These are phyloP conservation scores for Citrus medica DNA, from an alignment of 345 rosid species.

Conservation along the genomic window DNA sequence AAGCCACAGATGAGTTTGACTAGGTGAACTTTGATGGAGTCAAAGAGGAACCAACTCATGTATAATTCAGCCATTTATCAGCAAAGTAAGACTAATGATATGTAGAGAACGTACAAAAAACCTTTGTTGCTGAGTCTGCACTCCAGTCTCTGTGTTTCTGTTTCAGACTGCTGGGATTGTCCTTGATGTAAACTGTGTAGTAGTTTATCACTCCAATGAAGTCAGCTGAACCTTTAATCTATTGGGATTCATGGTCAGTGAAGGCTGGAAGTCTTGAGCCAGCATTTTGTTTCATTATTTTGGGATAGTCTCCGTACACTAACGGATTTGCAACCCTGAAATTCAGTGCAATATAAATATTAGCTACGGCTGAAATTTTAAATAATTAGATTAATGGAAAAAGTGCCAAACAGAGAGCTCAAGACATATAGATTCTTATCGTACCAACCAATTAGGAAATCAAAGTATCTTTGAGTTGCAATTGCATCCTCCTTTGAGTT, in stretches of 20 bases:
- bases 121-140: constrained; percentile 29
- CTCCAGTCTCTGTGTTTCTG: constrained; percentile 25
- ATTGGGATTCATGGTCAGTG: constrained; percentile 47
- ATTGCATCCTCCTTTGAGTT: constrained; percentile 39
- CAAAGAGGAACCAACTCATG: neutral
- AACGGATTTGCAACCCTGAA: constrained; percentile 65
- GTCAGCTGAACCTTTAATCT: constrained; percentile 61
- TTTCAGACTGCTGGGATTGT: constrained; percentile 23
- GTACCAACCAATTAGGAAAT: constrained; percentile 51
- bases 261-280: constrained; percentile 71
- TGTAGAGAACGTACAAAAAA: constrained; percentile 23
- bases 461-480: constrained; percentile 45
- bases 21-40: neutral
- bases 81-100: neutral
- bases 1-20: neutral
- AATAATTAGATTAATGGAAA: too few relatives aligned
- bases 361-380: neutral
- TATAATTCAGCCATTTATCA: neutral
- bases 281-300: constrained; percentile 48
- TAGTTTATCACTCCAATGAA: constrained; percentile 58
- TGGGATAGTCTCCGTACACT: constrained; percentile 75
- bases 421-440: neutral
- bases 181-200: constrained; percentile 20
- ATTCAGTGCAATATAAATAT: neutral
- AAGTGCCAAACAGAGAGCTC: neutral